Conservation (phyloP, 2,329 filamentous ascomycete species). For the Cercospora sp. region DNA sequence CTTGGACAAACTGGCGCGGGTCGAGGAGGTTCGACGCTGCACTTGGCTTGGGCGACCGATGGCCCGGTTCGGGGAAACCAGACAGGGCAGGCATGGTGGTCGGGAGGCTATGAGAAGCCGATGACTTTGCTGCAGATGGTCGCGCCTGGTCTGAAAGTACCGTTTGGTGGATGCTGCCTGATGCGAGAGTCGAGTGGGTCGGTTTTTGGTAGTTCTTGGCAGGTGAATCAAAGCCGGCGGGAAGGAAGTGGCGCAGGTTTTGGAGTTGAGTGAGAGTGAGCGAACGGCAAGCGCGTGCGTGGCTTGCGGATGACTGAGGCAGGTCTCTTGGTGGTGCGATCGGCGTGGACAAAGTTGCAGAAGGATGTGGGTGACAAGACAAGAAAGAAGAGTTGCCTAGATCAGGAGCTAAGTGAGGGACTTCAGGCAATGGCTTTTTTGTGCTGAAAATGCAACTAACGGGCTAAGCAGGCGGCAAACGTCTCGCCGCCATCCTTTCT, state of each 20-base stretch:
- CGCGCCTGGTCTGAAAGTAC: not conserved
- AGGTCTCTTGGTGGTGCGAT: not conserved
- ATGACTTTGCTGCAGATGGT: not conserved
- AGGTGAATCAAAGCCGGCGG: not conserved
- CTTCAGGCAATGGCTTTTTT: not conserved
- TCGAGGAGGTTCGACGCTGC: not conserved
- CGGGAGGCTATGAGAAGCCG: not conserved
- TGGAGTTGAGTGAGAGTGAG: not conserved
- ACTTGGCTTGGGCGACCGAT: not conserved
- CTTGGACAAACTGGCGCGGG: not conserved
- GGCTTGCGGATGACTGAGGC: not conserved
- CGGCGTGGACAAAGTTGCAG: not conserved
- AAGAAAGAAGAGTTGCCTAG: not conserved
- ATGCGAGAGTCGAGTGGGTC: not conserved
- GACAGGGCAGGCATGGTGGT: conserved; percentile 4
- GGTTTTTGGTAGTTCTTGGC: not conserved
- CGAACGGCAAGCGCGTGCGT: not conserved
- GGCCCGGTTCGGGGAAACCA: not conserved
- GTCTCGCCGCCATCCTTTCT: not conserved
- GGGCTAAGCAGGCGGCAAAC: not conserved
- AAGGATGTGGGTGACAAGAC: not conserved
- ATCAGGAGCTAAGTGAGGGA: not conserved
- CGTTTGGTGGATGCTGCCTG: not conserved
- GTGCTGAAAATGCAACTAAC: not conserved
- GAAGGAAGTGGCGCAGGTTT: not conserved